These are phyloP conservation scores for Pisolithus microcarpus DNA, from an alignment of 768 basidiomycete genomes.

Conservation along the genomic window DNA sequence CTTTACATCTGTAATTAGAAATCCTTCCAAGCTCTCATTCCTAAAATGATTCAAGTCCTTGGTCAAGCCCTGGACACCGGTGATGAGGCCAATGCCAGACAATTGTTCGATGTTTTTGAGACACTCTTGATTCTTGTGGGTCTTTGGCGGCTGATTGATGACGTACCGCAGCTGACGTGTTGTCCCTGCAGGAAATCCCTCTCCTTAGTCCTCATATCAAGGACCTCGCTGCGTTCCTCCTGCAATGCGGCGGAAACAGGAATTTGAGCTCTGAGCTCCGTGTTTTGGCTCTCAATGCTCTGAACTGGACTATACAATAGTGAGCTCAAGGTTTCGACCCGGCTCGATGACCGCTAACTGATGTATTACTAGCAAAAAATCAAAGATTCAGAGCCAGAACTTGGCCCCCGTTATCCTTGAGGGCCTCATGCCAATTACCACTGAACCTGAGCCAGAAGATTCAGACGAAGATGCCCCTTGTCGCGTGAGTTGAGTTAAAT, in stretches of 20 bases:
- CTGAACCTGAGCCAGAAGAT: constrained; percentile 91
- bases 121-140: constrained; percentile 86
- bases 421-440: constrained; percentile 88
- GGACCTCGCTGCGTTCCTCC: constrained; percentile 82
- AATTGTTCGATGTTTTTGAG: constrained; percentile 93
- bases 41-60: constrained; percentile 83
- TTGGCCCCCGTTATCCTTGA: constrained; percentile 82
- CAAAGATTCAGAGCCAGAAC: constrained; percentile 81
- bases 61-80: constrained; percentile 72
- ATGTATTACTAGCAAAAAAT: constrained; percentile 71
- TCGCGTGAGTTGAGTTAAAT: constrained; percentile 48
- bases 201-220: constrained; percentile 83
- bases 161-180: constrained; percentile 3
- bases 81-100: constrained; percentile 77
- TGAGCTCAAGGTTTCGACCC: constrained; percentile 28
- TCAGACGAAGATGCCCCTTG: constrained; percentile 90
- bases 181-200: constrained; percentile 71
- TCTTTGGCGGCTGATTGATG: background rate
- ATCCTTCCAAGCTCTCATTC: constrained; percentile 82
- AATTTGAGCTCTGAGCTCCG: constrained; percentile 73
- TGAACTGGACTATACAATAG: constrained; percentile 98
- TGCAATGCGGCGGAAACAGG: constrained; percentile 75
- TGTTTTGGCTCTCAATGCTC: constrained; percentile 83
- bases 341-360: background rate
- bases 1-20: constrained; percentile 39